phyloP scores from a whole-genome alignment of 1,284 basidiomycete species.

The Puccinia polysora region DNA sequence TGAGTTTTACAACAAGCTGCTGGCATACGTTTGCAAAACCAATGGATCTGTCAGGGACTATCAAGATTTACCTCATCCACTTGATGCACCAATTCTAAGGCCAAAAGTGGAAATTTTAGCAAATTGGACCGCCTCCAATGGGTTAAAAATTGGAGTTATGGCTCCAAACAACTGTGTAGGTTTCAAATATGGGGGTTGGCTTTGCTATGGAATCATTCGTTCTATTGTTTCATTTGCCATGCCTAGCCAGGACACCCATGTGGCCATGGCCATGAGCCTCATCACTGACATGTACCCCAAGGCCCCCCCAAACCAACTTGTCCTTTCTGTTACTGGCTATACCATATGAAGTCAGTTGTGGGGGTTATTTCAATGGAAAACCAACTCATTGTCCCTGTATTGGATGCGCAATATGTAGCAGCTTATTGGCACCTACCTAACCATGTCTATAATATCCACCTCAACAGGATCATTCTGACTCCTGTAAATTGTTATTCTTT shows the following conservation, averaged over 20 bases:
- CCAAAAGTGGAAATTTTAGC: not conserved
- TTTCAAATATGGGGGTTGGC: no score
- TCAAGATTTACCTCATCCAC: not conserved
- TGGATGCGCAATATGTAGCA: not conserved
- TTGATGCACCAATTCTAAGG: not conserved
- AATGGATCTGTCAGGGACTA: not conserved
- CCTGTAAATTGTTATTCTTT: not conserved
- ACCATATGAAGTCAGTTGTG: not conserved
- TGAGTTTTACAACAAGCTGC: not conserved
- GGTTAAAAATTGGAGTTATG: no score
- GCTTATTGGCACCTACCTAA: not conserved
- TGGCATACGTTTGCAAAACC: not conserved
- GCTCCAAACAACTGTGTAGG: no score
- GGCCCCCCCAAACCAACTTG: not conserved
- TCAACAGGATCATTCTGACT: not conserved
- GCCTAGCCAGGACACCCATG: not conserved
- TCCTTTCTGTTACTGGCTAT: not conserved
- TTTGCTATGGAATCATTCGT: no score
- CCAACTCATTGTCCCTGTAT: not conserved
- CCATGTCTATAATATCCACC: not conserved
- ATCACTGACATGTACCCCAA: not conserved
- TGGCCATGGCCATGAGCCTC: not conserved
- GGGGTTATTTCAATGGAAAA: not conserved
- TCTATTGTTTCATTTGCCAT: no score
- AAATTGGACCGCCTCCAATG: no score